A percentile compares a stretch with the other conserved stretches of the same genome.
Evolutionary conservation across 345 rosid species (phyloP).

Genomic region (Boechera divaricarpa): DNA sequence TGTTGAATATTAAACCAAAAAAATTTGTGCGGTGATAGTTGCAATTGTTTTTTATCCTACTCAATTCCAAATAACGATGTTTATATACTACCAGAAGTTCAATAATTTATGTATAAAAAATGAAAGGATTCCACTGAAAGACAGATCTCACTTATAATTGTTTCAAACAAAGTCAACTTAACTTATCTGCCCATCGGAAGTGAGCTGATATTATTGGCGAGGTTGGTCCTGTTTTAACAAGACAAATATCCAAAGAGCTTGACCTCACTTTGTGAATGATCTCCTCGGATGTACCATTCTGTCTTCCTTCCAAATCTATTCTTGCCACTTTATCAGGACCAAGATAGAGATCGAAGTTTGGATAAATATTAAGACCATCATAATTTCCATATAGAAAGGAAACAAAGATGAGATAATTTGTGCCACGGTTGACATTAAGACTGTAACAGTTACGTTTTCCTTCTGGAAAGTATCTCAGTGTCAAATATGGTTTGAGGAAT

Average conservation of each 20-base stretch:
- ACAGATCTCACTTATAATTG: neutral
- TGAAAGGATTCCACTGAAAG: neutral
- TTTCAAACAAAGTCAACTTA: neutral
- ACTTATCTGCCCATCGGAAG: neutral
- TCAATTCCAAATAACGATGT: too few relatives aligned
- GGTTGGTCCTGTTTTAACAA: conserved; percentile 43
- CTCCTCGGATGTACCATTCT: conserved; percentile 23
- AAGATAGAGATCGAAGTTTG: conserved; percentile 42
- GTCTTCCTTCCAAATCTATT: conserved; percentile 11
- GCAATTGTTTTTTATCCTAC: too few relatives aligned
- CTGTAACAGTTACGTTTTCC: conserved; percentile 47
- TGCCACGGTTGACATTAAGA: conserved; percentile 32
- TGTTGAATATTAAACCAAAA: too few relatives aligned
- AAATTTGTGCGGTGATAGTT: too few relatives aligned
- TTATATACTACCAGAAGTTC: too few relatives aligned
- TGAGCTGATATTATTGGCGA: conserved; percentile 40
- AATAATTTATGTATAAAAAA: too few relatives aligned
- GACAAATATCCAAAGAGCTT: conserved; percentile 41
- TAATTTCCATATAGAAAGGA: conserved; percentile 45
- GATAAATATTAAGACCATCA: conserved; percentile 28
- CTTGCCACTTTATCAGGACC: conserved; percentile 43
- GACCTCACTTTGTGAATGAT: conserved; percentile 32
- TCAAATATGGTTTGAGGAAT: conserved; percentile 2
- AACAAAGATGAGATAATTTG: conserved; percentile 43
- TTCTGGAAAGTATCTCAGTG: conserved; percentile 46